Percentiles rank a stretch among this genome's conserved stretches.
Conservation (phyloP, 139 green algal species). For the Axilococcus clingmanii region DNA sequence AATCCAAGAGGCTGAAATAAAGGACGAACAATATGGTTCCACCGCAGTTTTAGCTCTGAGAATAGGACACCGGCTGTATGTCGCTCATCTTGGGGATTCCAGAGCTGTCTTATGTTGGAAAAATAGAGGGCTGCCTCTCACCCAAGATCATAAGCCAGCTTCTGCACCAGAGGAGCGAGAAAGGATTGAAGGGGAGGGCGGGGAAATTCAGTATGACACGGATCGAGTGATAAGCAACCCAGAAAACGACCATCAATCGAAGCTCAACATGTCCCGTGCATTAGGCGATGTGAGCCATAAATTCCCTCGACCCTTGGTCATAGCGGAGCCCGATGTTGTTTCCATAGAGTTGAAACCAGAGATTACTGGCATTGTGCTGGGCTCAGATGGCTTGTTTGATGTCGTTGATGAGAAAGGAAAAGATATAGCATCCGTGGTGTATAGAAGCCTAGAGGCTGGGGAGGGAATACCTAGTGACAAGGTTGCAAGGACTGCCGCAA, state of each 20-base stretch:
- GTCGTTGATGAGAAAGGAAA: background rate
- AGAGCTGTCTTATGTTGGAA: background rate
- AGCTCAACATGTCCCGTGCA: constrained; percentile 4
- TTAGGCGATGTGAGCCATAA: background rate
- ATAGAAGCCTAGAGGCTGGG: background rate
- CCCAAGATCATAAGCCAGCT: constrained; percentile 4
- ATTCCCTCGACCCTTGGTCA: background rate
- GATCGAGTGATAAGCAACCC: background rate
- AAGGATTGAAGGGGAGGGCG: background rate
- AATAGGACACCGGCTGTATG: background rate
- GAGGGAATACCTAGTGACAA: background rate
- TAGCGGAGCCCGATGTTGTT: background rate
- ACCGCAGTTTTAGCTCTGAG: constrained; percentile 1
- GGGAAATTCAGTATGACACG: background rate
- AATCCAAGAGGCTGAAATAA: background rate
- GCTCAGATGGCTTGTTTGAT: constrained; percentile 1
- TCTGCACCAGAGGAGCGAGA: background rate
- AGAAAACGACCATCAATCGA: background rate
- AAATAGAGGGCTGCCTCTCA: background rate
- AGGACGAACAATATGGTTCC: background rate
- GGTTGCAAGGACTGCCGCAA: background rate
- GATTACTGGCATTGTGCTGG: background rate
- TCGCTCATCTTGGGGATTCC: background rate
- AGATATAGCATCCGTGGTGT: background rate
- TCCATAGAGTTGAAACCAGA: background rate